Base-by-base conservation (phyloP, 2,329 filamentous ascomycete species). In the Aspergillus puulaauensis region DNA sequence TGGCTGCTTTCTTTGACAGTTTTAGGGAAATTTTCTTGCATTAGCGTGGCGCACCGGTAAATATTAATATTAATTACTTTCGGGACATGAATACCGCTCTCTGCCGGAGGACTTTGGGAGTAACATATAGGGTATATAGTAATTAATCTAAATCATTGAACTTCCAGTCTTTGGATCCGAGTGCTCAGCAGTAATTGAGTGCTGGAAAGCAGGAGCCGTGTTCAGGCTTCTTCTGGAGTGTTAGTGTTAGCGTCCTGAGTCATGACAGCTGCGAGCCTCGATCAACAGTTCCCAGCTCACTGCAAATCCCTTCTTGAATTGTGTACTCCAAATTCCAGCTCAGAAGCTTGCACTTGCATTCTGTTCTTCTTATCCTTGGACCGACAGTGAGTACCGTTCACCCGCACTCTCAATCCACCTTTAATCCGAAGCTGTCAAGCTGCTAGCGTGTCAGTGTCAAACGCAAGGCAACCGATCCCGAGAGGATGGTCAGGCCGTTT, bases 21-120 rank as follows among this genome's bases (percentile, higher is more conserved):
- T 39, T 47, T 54, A 17, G 31, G 33, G 27, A n/a, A 21, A 7
- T 44, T 41, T 56, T 37, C 31, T 56, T 52, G 48, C 52, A 59
- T 56, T 56, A 59, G 57, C 57, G 47, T 47, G 57, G 57, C 52
- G 57, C 41, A 47, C 19, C 12, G 53, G 45, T 23, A 52, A 45
- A 35, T 46, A 37, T 7, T 14, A 12, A 33, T 12, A 21, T 21
- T 21, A 21, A 21, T 21, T 21, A 21, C 21, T 43, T 24, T 43
- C 23, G 19, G 40, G 19, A 44, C 17, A 17, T 11, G 17, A 44
- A 44, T 12, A 44, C n/a, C 11, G 41, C 11, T 43, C 40, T 23
- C 41, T 37, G 2, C 35, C 35, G 14, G 14, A n/a, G 35, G 14
- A n/a, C 35, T 37, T 37, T n/a, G 35, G 35, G 15, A n/a, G 15